A percentile compares a stretch with the other conserved stretches of the same genome.
phyloP scores from a whole-genome alignment of 1,284 basidiomycete genomes.

The Trichosporon asahii region DNA sequence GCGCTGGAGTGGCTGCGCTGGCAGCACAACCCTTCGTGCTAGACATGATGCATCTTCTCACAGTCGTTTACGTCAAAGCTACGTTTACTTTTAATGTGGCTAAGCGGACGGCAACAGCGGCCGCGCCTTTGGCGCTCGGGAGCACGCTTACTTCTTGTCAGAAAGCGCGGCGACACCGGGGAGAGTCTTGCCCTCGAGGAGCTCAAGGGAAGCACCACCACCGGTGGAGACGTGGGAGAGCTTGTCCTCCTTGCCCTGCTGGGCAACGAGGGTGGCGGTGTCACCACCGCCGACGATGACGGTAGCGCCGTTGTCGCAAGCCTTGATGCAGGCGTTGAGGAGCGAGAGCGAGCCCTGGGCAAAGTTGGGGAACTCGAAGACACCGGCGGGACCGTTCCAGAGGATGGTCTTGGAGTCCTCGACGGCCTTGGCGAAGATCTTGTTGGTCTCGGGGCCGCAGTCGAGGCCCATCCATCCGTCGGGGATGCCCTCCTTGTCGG shows the following conservation, averaged over 20 bases:
- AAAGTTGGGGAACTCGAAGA: constrained; percentile 94
- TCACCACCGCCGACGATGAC: constrained; percentile 95
- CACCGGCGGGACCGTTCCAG: constrained; percentile 97
- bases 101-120: neutral
- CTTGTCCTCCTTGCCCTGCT: constrained; percentile 77
- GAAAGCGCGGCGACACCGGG: constrained; percentile 82
- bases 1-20: no score
- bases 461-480: constrained; percentile 95
- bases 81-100: neutral
- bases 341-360: constrained; percentile 80
- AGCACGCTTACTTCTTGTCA: constrained; percentile 55
- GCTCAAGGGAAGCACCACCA: constrained; percentile 90
- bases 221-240: constrained; percentile 96
- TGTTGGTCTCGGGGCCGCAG: constrained; percentile 73
- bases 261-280: constrained; percentile 84
- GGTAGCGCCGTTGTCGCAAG: constrained; percentile 77
- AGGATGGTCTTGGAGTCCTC: constrained; percentile 91
- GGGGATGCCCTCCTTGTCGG: constrained; percentile 81
- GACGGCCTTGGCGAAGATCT: constrained; percentile 77
- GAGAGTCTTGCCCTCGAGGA: constrained; percentile 91
- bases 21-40: neutral
- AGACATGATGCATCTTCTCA: constrained; percentile 13
- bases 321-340: constrained; percentile 82
- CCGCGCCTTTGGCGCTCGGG: neutral
- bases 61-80: constrained; percentile 7